These are phyloP conservation scores for Colletotrichum horii DNA, from an alignment of 2,329 filamentous ascomycete genomes.

Conservation along the genomic window DNA sequence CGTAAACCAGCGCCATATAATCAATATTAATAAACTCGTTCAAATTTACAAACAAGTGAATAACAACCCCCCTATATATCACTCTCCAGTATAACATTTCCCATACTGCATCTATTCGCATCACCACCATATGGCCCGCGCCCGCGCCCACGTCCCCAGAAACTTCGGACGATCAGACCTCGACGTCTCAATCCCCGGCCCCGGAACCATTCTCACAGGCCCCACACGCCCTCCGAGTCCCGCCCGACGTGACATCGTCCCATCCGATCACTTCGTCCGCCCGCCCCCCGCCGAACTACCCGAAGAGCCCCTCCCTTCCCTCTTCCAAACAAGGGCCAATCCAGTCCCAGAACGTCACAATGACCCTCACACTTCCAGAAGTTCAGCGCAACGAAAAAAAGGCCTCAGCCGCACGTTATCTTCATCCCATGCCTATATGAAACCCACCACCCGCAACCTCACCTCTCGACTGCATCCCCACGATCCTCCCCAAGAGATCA, in stretches of 20 bases:
- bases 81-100: background rate
- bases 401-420: background rate
- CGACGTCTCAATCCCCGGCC: background rate
- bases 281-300: background rate
- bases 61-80: background rate
- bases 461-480: background rate
- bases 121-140: background rate
- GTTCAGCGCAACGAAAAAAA: background rate
- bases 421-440: background rate
- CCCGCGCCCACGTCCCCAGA: background rate
- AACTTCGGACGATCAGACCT: background rate
- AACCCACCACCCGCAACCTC: background rate
- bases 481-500: background rate
- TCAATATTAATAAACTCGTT: too few species aligned
- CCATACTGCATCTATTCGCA: background rate
- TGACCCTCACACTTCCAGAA: background rate
- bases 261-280: background rate
- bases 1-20: too few species aligned
- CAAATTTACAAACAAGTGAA: background rate
- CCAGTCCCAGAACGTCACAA: background rate
- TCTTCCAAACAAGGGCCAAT: background rate
- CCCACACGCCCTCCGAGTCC: background rate
- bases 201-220: background rate
- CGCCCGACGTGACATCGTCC: slow-evolving; percentile 10
- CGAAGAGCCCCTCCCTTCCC: background rate